These are phyloP conservation scores for Podila epigama DNA, from an alignment of 192 early-diverging fungal species.

Conservation along the genomic window DNA sequence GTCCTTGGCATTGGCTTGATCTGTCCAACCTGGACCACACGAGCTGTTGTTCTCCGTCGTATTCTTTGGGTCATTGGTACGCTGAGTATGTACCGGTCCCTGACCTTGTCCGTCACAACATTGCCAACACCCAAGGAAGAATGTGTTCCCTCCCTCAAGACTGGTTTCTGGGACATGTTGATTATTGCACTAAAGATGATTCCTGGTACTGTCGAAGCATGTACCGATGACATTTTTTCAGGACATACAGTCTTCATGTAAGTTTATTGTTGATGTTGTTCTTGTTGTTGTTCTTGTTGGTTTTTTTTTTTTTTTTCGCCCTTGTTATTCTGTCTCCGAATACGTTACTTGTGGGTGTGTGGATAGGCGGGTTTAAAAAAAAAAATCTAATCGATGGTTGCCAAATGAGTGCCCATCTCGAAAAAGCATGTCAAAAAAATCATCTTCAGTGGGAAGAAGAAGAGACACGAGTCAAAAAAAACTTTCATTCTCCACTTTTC, in stretches of 20 bases:
- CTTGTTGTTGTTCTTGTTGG: conserved; percentile 1
- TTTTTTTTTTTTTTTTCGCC: neutral
- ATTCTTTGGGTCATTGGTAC: conserved; percentile 48
- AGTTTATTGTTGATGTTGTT: neutral
- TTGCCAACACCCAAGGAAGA: conserved; percentile 49
- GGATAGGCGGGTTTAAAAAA: no score
- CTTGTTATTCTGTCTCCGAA: neutral
- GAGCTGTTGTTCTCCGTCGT: conserved; percentile 39
- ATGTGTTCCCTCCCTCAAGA: conserved; percentile 35
- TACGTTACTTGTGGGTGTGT: neutral
- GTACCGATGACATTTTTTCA: conserved; percentile 56
- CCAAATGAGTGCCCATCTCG: neutral
- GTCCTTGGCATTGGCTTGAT: conserved; percentile 32
- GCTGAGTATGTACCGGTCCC: conserved; percentile 21
- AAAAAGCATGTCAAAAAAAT: no score
- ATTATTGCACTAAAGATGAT: conserved; percentile 42
- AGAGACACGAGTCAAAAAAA: neutral
- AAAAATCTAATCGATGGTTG: neutral
- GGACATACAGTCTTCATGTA: conserved; percentile 56
- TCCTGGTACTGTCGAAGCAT: conserved; percentile 48
- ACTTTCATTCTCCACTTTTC: neutral
- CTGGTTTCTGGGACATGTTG: conserved; percentile 47
- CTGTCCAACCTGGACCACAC: conserved; percentile 36
- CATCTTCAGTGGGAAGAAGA: neutral
- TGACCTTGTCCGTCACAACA: conserved; percentile 47